Evolutionary conservation across 75 land plant genomes (phyloP).

Genomic region (Pinus albicaulis): DNA sequence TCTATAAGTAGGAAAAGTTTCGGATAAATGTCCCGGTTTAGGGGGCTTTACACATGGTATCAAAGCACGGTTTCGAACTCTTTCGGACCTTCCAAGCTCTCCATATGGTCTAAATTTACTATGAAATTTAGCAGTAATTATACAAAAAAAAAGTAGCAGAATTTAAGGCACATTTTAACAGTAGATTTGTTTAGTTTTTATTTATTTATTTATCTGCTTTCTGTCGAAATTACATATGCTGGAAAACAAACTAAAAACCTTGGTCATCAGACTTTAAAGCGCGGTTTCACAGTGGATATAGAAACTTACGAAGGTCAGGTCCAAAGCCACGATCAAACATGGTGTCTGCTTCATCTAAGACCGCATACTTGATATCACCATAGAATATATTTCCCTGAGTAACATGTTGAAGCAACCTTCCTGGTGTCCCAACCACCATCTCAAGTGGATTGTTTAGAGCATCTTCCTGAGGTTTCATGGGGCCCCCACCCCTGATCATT

Average conservation of each 20-base stretch:
- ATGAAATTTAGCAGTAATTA: too few species aligned
- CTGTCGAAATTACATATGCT: too few species aligned
- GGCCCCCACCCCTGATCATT: slow-evolving; percentile 92
- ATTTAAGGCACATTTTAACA: too few species aligned
- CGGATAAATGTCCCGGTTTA: too few species aligned
- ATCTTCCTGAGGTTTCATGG: slow-evolving; percentile 88
- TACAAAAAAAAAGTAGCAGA: too few species aligned
- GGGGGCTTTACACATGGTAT: too few species aligned
- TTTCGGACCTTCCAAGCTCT: too few species aligned
- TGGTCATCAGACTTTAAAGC: slow-evolving; percentile 59
- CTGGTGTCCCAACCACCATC: slow-evolving; percentile 98
- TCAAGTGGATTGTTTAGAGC: slow-evolving; percentile 79
- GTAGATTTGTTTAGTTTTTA: too few species aligned
- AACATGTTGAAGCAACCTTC: slow-evolving; percentile 93
- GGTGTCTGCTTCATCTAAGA: slow-evolving; percentile 77
- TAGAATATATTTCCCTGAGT: slow-evolving; percentile 93
- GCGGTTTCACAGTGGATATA: slow-evolving; percentile 83
- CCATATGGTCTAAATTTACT: too few species aligned
- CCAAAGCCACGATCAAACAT: slow-evolving; percentile 93
- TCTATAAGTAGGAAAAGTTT: too few species aligned
- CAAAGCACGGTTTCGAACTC: too few species aligned
- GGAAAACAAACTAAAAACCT: slow-evolving; percentile 86
- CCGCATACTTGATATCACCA: slow-evolving; percentile 99
- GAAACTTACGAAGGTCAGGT: slow-evolving; percentile 89
- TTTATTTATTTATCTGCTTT: too few species aligned